Conservation (phyloP, 2,329 filamentous ascomycete genomes). For the Colletotrichum truncatum region DNA sequence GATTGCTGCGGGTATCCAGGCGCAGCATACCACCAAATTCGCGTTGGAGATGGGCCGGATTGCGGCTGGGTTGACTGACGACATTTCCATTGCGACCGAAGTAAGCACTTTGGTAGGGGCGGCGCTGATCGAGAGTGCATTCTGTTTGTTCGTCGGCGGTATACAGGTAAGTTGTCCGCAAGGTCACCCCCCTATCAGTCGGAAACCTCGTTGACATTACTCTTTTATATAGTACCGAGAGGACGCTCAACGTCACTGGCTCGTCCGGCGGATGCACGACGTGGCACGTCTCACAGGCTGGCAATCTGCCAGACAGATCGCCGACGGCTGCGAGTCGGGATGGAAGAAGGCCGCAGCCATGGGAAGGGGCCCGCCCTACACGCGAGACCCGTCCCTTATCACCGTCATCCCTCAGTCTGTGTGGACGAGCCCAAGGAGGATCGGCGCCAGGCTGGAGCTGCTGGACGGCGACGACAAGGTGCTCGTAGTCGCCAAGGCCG, state of each 20-base stretch:
- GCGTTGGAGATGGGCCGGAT: constrained; percentile 84
- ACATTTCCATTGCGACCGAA: constrained; percentile 59
- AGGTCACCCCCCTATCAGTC: neutral
- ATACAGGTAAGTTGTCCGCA: constrained; percentile 65
- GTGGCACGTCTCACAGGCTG: constrained; percentile 86
- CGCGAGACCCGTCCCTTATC: constrained; percentile 52
- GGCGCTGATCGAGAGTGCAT: constrained; percentile 82
- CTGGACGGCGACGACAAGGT: constrained; percentile 50
- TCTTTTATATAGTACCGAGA: constrained; percentile 74
- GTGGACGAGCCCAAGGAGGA: constrained; percentile 59
- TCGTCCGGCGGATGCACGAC: constrained; percentile 76
- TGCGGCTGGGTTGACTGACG: constrained; percentile 73
- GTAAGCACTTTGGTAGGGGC: constrained; percentile 83
- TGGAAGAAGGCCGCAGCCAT: constrained; percentile 82
- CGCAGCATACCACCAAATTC: constrained; percentile 74
- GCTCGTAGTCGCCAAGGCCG: constrained; percentile 69
- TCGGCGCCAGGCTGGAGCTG: constrained; percentile 61
- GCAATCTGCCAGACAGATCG: constrained; percentile 84
- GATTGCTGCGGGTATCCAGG: constrained; percentile 83
- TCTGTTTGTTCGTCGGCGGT: constrained; percentile 87
- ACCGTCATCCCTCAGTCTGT: constrained; percentile 49
- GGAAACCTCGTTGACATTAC: constrained; percentile 28
- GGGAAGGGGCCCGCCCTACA: constrained; percentile 81
- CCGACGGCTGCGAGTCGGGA: constrained; percentile 81
- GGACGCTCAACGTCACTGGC: constrained; percentile 78